Conservation (phyloP, 2,329 filamentous ascomycete genomes). For the Ascochyta fabae region DNA sequence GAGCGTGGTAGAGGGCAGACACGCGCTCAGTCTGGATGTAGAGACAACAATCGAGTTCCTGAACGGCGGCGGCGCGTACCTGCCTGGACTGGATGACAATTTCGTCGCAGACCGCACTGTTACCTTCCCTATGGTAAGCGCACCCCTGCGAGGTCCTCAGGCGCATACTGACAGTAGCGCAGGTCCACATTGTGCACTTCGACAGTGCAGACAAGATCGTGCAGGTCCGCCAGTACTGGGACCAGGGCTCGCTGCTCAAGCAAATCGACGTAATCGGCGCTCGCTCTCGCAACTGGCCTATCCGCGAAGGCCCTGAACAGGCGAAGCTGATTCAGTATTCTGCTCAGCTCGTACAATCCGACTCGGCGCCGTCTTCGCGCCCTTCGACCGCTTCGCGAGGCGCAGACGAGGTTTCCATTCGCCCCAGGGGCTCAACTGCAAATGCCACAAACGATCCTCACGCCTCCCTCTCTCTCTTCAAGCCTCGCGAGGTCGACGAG, state of each 20-base stretch:
- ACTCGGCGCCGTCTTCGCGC: slow-evolving; percentile 39
- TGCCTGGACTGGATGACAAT: slow-evolving; percentile 91
- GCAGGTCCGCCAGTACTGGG: slow-evolving; percentile 91
- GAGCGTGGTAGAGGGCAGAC: slow-evolving; percentile 72
- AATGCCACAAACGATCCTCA: slow-evolving; percentile 57
- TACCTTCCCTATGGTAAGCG: slow-evolving; percentile 78
- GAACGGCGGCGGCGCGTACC: slow-evolving; percentile 80
- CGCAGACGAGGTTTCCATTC: slow-evolving; percentile 42
- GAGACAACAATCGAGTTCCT: slow-evolving; percentile 85
- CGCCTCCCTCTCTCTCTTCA: slow-evolving; percentile 77
- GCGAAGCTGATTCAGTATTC: slow-evolving; percentile 73
- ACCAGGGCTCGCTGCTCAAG: slow-evolving; percentile 91
- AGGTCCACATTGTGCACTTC: slow-evolving; percentile 82
- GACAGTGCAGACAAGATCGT: slow-evolving; percentile 77
- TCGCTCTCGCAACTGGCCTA: slow-evolving; percentile 92
- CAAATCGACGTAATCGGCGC: slow-evolving; percentile 92
- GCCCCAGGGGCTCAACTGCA: slow-evolving; percentile 49
- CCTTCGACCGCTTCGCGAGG: slow-evolving; percentile 44
- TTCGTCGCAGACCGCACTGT: slow-evolving; percentile 85
- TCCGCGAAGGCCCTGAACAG: slow-evolving; percentile 86
- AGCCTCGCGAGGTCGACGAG: slow-evolving; percentile 69
- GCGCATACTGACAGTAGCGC: slow-evolving; percentile 18
- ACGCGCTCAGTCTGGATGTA: slow-evolving; percentile 76
- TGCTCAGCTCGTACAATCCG: slow-evolving; percentile 44
- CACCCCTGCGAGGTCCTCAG: neutral